phyloP scores from a whole-genome alignment of 1,284 basidiomycete species.

The Chiua sp. region DNA sequence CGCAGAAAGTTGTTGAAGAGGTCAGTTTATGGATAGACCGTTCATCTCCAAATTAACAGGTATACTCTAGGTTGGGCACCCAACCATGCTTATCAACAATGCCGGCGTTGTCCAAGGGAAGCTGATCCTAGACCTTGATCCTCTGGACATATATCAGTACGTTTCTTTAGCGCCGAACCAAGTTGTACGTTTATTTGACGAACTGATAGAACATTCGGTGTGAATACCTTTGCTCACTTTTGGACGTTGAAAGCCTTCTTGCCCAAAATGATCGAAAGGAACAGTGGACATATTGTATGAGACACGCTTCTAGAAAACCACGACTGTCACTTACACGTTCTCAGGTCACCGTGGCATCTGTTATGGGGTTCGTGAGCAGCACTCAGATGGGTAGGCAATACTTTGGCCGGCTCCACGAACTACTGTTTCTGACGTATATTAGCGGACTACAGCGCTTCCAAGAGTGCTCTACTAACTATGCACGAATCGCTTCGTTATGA shows the following conservation, averaged over 20 bases:
- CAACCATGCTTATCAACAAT: conserved; percentile 94
- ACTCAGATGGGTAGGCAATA: conserved; percentile 81
- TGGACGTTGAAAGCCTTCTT: conserved; percentile 93
- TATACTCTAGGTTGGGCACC: conserved; percentile 74
- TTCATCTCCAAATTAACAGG: conserved; percentile 1
- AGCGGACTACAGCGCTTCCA: conserved; percentile 92
- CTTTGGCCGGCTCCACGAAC: background rate
- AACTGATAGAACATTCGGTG: conserved; percentile 77
- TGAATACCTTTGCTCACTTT: conserved; percentile 90
- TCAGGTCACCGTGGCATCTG: conserved; percentile 83
- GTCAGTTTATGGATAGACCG: conserved; percentile 50
- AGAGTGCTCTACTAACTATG: conserved; percentile 79
- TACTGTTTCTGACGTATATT: conserved; percentile 12
- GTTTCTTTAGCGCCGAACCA: conserved; percentile 28
- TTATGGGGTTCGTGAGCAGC: conserved; percentile 76
- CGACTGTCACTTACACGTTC: conserved; percentile 4
- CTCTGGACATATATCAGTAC: conserved; percentile 83
- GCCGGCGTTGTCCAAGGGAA: conserved; percentile 96
- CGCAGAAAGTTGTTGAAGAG: conserved; percentile 76
- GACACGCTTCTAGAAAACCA: background rate
- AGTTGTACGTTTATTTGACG: background rate
- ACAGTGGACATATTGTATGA: conserved; percentile 84
- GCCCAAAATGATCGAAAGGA: conserved; percentile 83
- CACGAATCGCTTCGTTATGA: conserved; percentile 86
- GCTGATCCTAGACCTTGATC: conserved; percentile 76